Evolutionary conservation across 2,329 filamentous ascomycete genomes (phyloP).

Genomic region (Sclerotinia spermophila): DNA sequence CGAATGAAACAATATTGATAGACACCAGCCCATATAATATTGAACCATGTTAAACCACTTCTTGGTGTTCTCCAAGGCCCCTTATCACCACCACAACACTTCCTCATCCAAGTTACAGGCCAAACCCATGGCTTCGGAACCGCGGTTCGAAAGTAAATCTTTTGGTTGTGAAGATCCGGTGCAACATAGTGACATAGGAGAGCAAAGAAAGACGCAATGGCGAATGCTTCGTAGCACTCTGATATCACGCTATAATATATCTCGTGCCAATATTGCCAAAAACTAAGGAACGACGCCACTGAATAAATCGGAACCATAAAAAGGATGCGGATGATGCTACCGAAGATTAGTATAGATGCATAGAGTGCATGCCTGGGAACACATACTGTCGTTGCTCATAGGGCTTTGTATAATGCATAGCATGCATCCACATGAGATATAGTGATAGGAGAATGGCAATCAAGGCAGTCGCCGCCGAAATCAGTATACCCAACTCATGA

Average conservation of each 20-base stretch:
- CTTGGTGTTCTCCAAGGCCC: constrained; percentile 70
- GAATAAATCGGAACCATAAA: constrained; percentile 85
- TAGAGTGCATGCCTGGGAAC: not conserved
- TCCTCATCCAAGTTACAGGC: constrained; percentile 67
- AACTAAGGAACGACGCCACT: constrained; percentile 67
- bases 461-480: constrained; percentile 47
- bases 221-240: constrained; percentile 87
- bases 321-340: constrained; percentile 78
- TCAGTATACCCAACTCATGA: constrained; percentile 51
- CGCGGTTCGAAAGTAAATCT: constrained; percentile 72
- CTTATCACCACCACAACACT: constrained; percentile 64
- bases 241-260: constrained; percentile 79
- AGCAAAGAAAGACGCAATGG: constrained; percentile 82
- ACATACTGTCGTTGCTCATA: constrained; percentile 55
- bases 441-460: constrained; percentile 52
- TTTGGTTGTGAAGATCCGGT: constrained; percentile 73
- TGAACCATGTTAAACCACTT: constrained; percentile 87
- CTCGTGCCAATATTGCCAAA: constrained; percentile 70
- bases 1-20: constrained; percentile 86
- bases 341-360: constrained; percentile 19
- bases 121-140: constrained; percentile 68
- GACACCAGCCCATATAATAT: constrained; percentile 76
- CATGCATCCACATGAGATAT: constrained; percentile 57
- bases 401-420: constrained; percentile 57
- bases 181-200: constrained; percentile 78